Base-by-base conservation (phyloP, 2,329 filamentous ascomycete genomes). In the Phyllosticta citribraziliensis region DNA sequence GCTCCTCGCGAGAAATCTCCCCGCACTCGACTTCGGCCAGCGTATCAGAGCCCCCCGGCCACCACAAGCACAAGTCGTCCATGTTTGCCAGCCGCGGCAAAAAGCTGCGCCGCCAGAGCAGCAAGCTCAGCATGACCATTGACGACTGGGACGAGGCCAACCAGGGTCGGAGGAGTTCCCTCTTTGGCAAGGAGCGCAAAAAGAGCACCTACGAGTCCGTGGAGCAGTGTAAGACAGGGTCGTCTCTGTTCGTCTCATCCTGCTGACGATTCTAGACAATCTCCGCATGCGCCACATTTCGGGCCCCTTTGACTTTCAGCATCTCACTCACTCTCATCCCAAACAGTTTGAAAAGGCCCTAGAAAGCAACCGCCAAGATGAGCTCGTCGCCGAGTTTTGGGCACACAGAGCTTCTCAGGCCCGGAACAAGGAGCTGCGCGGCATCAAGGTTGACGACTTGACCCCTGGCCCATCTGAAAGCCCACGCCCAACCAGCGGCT, bases 271-370 rank as follows among this genome's bases (percentile, higher is more conserved):
- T 61, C 12, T 25, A 62, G 60, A 55, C 56, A 56, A 55, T 52
- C 60, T 62, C 35, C 53, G 60, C 35, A 73, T 70, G 58, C 65
- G 68, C 56, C 69, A 68, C 62, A 86, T 86, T 58, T 87, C 84
- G 0, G 79, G 79, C 61, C 84, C 84, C 1, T 87, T 84, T 70
- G 82, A 84, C 66, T 87, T 87, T 67, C 82, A 86, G 64, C 84
- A 86, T 67, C 71, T 87, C 58, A 82, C 82, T 40, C 83, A 86
- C 67, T 83, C 83, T 27, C 79, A 79, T 61, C 78, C 80, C 24
- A 71, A 79, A 24, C 80, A 85, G 61, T 78, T 84, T 61, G 76
- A 80, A 33, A 74, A 74, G 3, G 71, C 85, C 20, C 78, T 82
- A 50, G 77, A 76, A 35, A 74, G 79, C 12, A 76, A 79, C 58